These are phyloP conservation scores for Myxozyma vanderwaltii DNA, from an alignment of 805 yeast genomes.

Conservation along the genomic window DNA sequence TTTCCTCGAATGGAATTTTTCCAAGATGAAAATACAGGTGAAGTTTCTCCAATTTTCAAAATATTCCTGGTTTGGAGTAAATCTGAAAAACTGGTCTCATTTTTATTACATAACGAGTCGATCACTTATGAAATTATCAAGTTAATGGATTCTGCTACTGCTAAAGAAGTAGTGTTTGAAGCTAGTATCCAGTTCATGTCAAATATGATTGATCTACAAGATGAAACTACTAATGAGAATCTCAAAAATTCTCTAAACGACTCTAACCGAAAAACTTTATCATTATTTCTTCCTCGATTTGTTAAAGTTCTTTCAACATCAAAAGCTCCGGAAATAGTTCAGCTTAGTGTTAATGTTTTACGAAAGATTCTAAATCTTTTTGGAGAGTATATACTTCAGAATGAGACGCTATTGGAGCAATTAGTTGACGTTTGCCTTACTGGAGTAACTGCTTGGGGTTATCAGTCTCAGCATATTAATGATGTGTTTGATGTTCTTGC, in stretches of 20 bases:
- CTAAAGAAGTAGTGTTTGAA: constrained; percentile 70
- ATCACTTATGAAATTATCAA: constrained; percentile 60
- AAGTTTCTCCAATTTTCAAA: constrained; percentile 74
- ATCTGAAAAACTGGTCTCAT: constrained; percentile 49
- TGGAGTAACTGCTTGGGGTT: constrained; percentile 20
- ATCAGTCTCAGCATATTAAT: constrained; percentile 3
- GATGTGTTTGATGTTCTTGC: constrained; percentile 25
- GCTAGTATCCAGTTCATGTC: constrained; percentile 53
- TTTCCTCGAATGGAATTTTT: constrained; percentile 67
- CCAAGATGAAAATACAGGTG: constrained; percentile 76
- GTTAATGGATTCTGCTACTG: constrained; percentile 54
- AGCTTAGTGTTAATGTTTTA: constrained; percentile 15
- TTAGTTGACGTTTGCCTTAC: constrained; percentile 24
- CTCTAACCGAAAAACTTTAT: neutral
- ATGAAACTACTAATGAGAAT: neutral
- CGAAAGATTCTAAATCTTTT: constrained; percentile 14
- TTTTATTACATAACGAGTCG: constrained; percentile 56
- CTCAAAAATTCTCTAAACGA: neutral
- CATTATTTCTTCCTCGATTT: constrained; percentile 23
- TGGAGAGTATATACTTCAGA: constrained; percentile 1
- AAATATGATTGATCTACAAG: constrained; percentile 21
- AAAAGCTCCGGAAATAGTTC: constrained; percentile 9
- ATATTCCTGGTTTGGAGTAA: constrained; percentile 63
- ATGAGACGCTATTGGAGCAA: constrained; percentile 20
- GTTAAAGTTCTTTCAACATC: constrained; percentile 13